Percentiles rank a stretch among this genome's conserved stretches.
These are phyloP conservation scores for Boletellus sp. DNA, from an alignment of 768 basidiomycete genomes.

Conservation along the genomic window DNA sequence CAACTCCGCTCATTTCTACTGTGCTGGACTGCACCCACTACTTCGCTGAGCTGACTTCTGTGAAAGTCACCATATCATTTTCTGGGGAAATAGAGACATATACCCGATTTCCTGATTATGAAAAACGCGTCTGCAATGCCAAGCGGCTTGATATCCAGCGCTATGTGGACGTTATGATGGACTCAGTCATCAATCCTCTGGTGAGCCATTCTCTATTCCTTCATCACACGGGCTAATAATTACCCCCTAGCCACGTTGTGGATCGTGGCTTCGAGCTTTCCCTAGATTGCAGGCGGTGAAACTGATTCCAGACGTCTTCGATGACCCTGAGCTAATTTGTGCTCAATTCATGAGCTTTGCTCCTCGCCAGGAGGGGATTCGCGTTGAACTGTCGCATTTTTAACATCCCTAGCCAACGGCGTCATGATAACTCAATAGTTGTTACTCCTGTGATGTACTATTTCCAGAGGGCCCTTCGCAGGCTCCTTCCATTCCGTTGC, in stretches of 20 bases:
- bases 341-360: neutral
- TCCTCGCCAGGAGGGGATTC: neutral
- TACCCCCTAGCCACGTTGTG: neutral
- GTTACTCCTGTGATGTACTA: too few species aligned
- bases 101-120: neutral
- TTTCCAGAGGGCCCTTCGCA: too few species aligned
- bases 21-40: neutral
- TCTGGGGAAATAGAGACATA: neutral
- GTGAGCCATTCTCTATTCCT: neutral
- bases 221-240: neutral
- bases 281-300: neutral
- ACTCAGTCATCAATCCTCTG: neutral
- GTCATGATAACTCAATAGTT: too few species aligned
- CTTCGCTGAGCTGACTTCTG: neutral
- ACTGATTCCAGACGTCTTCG: neutral
- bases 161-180: neutral
- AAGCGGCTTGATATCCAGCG: neutral
- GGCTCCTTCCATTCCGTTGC: too few species aligned
- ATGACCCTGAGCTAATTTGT: neutral
- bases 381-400: too few species aligned
- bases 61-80: neutral
- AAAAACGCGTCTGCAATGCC: neutral
- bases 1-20: neutral
- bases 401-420: too few species aligned
- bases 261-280: neutral